Conservation (phyloP, 2,329 filamentous ascomycete species). For the Pseudonectria foliicola region DNA sequence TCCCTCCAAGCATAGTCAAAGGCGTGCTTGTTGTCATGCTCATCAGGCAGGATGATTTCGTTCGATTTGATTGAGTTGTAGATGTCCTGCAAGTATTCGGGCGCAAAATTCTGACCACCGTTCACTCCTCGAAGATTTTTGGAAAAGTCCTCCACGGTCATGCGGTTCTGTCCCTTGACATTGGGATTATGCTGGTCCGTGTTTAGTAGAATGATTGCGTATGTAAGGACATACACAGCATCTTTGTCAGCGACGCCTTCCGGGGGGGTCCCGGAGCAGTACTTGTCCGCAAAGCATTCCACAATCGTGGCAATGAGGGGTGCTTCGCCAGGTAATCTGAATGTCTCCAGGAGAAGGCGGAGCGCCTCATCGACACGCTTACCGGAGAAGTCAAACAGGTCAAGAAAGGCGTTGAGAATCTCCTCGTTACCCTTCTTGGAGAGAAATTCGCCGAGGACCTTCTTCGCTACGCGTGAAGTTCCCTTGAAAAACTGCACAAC, state of each 20-base stretch:
- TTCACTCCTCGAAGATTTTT: constrained; percentile 90
- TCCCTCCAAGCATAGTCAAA: constrained; percentile 99
- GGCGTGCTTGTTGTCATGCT: constrained; percentile 92
- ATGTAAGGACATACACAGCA: constrained; percentile 81
- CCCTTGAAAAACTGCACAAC: constrained; percentile 84
- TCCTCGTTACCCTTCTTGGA: constrained; percentile 84
- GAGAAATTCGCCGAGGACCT: constrained; percentile 82
- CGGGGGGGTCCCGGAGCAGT: constrained; percentile 62
- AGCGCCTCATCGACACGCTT: constrained; percentile 89
- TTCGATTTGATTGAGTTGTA: constrained; percentile 86
- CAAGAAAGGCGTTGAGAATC: constrained; percentile 78
- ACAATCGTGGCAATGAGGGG: constrained; percentile 90
- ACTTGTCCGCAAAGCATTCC: constrained; percentile 78
- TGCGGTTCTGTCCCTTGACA: constrained; percentile 68
- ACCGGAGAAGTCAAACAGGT: constrained; percentile 78
- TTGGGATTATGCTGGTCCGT: constrained; percentile 97
- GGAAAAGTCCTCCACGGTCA: constrained; percentile 77
- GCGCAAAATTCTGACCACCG: constrained; percentile 72
- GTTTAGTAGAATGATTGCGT: constrained; percentile 96
- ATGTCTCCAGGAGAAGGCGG: constrained; percentile 78
- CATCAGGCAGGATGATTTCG: constrained; percentile 94
- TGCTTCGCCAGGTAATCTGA: constrained; percentile 89
- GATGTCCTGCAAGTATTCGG: constrained; percentile 76
- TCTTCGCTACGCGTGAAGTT: constrained; percentile 84
- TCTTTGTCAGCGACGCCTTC: constrained; percentile 78